Percentiles rank a stretch among this genome's conserved stretches.
These are phyloP conservation scores for Elongisporangium prolatum DNA, from an alignment of 352 stramenopile genomes.

Conservation along the genomic window DNA sequence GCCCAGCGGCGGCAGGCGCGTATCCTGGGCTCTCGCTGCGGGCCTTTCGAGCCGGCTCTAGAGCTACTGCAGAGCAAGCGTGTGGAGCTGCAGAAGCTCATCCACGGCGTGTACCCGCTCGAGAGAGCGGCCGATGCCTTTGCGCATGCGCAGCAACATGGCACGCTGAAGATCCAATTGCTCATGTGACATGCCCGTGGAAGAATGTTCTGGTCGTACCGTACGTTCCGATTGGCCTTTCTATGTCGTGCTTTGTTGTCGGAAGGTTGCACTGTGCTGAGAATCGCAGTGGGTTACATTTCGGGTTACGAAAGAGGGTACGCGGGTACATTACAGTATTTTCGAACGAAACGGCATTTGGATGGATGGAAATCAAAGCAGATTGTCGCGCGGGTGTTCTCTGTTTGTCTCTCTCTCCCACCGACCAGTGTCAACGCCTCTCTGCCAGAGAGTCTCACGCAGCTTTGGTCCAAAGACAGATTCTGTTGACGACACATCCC, in stretches of 20 bases:
- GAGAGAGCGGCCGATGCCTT: constrained; percentile 38
- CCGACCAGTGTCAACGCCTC: not conserved
- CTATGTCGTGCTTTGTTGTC: not conserved
- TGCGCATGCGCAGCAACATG: constrained; percentile 36
- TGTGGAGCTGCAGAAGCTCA: constrained; percentile 64
- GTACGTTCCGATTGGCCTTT: not conserved
- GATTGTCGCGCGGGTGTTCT: not conserved
- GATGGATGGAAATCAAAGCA: not conserved
- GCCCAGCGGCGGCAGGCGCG: constrained; percentile 37
- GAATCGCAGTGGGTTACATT: not conserved
- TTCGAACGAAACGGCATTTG: not conserved
- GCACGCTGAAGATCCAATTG: constrained; percentile 63
- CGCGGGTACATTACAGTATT: not conserved
- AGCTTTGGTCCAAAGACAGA: too few species aligned
- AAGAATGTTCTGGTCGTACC: not conserved
- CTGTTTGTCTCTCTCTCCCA: not conserved
- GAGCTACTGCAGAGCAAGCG: constrained; percentile 38
- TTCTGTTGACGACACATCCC: not conserved
- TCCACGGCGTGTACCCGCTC: constrained; percentile 58
- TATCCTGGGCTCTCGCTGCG: constrained; percentile 63
- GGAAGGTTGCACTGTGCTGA: not conserved
- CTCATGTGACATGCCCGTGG: constrained; percentile 16
- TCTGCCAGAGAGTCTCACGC: not conserved
- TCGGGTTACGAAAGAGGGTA: not conserved
- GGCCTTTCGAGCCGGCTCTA: constrained; percentile 52